These are phyloP conservation scores for Gloeostereum incarnatum DNA, from an alignment of 768 basidiomycete genomes.

Conservation along the genomic window DNA sequence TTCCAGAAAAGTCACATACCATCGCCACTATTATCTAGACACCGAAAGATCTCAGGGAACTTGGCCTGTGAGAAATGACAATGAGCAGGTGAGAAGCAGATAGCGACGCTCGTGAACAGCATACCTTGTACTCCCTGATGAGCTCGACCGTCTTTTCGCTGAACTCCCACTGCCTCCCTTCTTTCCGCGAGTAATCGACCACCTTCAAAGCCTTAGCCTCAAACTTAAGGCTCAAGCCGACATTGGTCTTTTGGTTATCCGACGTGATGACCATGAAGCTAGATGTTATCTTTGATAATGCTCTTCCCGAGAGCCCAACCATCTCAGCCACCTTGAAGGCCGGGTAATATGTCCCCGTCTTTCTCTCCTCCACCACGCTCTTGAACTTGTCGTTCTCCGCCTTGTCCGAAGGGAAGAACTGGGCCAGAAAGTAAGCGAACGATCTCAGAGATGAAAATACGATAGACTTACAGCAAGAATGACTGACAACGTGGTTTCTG, in stretches of 20 bases:
- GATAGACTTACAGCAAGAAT: constrained; percentile 63
- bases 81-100: neutral
- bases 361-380: constrained; percentile 44
- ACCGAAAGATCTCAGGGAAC: constrained; percentile 79
- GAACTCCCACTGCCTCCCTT: constrained; percentile 85
- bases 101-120: too few species aligned
- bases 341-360: constrained; percentile 56
- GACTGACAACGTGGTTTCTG: constrained; percentile 65
- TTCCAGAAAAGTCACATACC: constrained; percentile 32
- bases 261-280: constrained; percentile 82
- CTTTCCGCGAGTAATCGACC: constrained; percentile 82
- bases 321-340: constrained; percentile 72
- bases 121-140: constrained; percentile 76
- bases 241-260: constrained; percentile 75
- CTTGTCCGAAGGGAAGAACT: constrained; percentile 88
- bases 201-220: constrained; percentile 93
- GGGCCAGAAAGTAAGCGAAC: neutral
- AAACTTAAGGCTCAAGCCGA: constrained; percentile 93
- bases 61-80: constrained; percentile 33
- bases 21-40: constrained; percentile 64
- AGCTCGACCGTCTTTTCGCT: constrained; percentile 80
- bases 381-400: constrained; percentile 76
- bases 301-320: constrained; percentile 67
- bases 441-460: neutral
- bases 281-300: constrained; percentile 85